Base-by-base conservation (phyloP, 371 early-diverging fungal species). In the Batrachochytrium dendrobatidis region DNA sequence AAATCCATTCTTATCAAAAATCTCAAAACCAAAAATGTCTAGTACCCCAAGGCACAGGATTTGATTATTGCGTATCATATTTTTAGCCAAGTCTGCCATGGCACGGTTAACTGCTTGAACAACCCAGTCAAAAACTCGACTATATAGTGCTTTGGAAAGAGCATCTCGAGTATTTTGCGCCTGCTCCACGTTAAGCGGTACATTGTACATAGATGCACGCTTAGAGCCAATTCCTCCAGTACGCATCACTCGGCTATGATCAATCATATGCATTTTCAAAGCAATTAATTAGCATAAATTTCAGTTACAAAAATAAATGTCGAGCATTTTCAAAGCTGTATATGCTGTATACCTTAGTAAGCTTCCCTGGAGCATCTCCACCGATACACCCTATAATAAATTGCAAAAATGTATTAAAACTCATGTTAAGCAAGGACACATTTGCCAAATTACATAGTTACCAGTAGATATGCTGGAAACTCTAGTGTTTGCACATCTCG, bases 21-120 rank as follows among this genome's bases (percentile, higher is more conserved):
- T 65, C 81, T 92, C 92, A 69, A 95, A 93, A 50, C 99, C 93
- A 66, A 94, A 92, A 76, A 96, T 91, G 82, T 99, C 92, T 71
- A 98, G 71, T 7, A 98, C 96, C 61, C 97, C 98, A 43, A 98
- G 80, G 15, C 88, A 88, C 56, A 89, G 84, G 6, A 57, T 57
- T 29, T 68, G 59, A 6, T 60, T 50, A n/a, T n/a, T n/a, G n/a
- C n/a, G n/a, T n/a, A n/a, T n/a, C 20, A 69, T 44, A 18, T 68
- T 67, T 25, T 53, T 60, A 10, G 70, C 67, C 3, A 76, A 60
- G 3, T 28, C 61, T n/a, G 68, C 65, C 65, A 79, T 66, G 25
- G 80, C 76, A 25, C 44, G 54, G 63, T 81, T 81, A 39, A 81
- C 76, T 8, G 74, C 72, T 63, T 68, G 48, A 53, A 87, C 76